Percentiles rank a stretch among this genome's conserved stretches.
Conservation (phyloP, 2,329 filamentous ascomycete species). For the Fusarium hainanense region DNA sequence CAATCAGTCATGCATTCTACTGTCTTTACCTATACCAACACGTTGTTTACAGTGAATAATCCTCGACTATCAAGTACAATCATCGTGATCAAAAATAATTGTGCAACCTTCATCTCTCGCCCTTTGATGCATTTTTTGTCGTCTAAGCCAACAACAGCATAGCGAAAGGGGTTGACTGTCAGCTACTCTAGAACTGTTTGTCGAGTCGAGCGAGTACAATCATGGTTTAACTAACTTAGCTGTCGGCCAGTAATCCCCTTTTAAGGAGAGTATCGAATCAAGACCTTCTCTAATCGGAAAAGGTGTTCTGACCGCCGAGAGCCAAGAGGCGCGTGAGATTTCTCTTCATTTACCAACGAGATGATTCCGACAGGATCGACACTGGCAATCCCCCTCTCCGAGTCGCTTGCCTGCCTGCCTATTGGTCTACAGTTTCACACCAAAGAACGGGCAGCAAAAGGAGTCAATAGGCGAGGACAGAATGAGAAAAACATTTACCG, state of each 20-base stretch:
- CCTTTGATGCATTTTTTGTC: not conserved
- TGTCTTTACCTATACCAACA: not conserved
- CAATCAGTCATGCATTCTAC: slow-evolving; percentile 9
- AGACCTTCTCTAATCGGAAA: slow-evolving; percentile 30
- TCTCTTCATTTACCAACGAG: slow-evolving; percentile 37
- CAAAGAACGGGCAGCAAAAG: slow-evolving; percentile 1
- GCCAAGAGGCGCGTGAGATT: slow-evolving; percentile 35
- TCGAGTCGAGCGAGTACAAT: not conserved
- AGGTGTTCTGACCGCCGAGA: slow-evolving; percentile 15
- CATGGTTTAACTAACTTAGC: not conserved
- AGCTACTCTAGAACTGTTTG: not conserved
- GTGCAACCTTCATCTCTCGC: not conserved
- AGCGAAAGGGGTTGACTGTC: not conserved
- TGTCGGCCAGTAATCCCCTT: slow-evolving; percentile 8
- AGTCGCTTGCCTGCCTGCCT: not conserved
- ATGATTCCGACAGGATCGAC: slow-evolving; percentile 38
- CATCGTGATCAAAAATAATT: not conserved
- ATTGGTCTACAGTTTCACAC: slow-evolving; percentile 1
- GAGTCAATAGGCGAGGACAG: not conserved
- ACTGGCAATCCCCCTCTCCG: slow-evolving; percentile 26
- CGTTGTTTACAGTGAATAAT: not conserved
- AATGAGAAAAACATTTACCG: not conserved
- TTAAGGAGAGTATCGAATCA: slow-evolving; percentile 10
- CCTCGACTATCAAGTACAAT: not conserved
- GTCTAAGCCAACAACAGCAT: not conserved